These are phyloP conservation scores for Casaregolazyma suthepensis DNA, from an alignment of 1,139 yeast species.

Conservation along the genomic window DNA sequence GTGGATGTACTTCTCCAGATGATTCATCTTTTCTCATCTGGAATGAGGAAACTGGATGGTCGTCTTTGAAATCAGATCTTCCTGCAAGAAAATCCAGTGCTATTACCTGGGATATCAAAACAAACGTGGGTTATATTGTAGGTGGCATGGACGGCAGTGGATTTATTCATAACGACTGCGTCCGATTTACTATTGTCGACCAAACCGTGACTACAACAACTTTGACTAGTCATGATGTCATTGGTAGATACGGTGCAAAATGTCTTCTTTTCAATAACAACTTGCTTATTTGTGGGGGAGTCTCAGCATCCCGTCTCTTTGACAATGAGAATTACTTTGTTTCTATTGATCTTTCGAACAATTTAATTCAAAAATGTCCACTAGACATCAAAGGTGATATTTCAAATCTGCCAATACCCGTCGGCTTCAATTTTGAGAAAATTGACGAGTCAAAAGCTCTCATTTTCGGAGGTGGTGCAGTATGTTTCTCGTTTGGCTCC, in stretches of 20 bases:
- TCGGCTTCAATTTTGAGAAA: constrained; percentile 48
- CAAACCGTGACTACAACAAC: constrained; percentile 1
- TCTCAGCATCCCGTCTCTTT: constrained; percentile 29
- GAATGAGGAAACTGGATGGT: constrained; percentile 21
- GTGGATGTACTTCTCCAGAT: constrained; percentile 38
- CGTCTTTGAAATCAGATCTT: constrained; percentile 10
- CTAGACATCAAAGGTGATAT: neutral
- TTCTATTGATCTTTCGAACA: neutral
- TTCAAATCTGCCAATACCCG: constrained; percentile 44
- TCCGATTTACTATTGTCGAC: constrained; percentile 29
- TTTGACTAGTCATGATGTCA: constrained; percentile 4
- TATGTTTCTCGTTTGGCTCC: constrained; percentile 79
- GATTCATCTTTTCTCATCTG: constrained; percentile 23
- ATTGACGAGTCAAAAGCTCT: constrained; percentile 24
- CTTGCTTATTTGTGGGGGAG: constrained; percentile 30
- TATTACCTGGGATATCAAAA: constrained; percentile 32
- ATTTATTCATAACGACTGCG: constrained; percentile 34
- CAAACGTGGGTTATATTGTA: constrained; percentile 39
- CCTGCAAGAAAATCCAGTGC: constrained; percentile 24
- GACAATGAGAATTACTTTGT: constrained; percentile 13
- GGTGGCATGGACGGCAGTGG: constrained; percentile 50
- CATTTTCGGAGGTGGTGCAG: constrained; percentile 70
- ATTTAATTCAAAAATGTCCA: neutral
- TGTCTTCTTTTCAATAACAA: constrained; percentile 12
- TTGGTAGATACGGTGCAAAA: constrained; percentile 19